These are phyloP conservation scores for Picochlorum sp. DNA, from an alignment of 139 green algal genomes.

Conservation along the genomic window DNA sequence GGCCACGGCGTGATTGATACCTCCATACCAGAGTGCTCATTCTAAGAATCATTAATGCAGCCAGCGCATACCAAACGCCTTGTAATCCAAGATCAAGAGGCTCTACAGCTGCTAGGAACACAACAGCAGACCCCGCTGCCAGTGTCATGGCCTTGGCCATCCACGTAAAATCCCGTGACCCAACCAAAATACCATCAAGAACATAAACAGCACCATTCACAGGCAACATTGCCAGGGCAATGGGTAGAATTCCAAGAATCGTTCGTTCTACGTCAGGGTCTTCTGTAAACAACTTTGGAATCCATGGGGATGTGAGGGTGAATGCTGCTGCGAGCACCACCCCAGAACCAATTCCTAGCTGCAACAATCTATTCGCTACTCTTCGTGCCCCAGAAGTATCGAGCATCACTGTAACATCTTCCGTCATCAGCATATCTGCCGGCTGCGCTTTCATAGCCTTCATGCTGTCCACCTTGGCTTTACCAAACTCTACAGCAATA, in stretches of 20 bases:
- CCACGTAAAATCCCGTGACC: conserved; percentile 57
- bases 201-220: conserved; percentile 68
- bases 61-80: conserved; percentile 44
- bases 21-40: conserved; percentile 41
- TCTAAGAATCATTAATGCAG: conserved; percentile 36
- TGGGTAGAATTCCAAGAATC: conserved; percentile 42
- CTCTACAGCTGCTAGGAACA: conserved; percentile 30
- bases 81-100: conserved; percentile 21
- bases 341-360: conserved; percentile 33
- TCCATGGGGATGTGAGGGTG: conserved; percentile 8
- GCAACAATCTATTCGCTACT: conserved; percentile 49
- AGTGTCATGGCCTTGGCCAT: conserved; percentile 45
- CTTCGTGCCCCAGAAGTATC: conserved; percentile 20
- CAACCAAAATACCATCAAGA: conserved; percentile 68
- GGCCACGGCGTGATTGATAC: conserved; percentile 23
- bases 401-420: not conserved
- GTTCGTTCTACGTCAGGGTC: conserved; percentile 27
- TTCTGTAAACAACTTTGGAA: conserved; percentile 37
- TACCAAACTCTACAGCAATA: conserved; percentile 42
- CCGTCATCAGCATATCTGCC: not conserved
- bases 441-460: not conserved
- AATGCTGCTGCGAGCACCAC: conserved; percentile 11
- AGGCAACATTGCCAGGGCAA: conserved; percentile 52
- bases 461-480: not conserved
- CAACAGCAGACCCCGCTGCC: conserved; percentile 23